phyloP scores from a whole-genome alignment of 306 rosid genomes.

The Prunus kanzakura region DNA sequence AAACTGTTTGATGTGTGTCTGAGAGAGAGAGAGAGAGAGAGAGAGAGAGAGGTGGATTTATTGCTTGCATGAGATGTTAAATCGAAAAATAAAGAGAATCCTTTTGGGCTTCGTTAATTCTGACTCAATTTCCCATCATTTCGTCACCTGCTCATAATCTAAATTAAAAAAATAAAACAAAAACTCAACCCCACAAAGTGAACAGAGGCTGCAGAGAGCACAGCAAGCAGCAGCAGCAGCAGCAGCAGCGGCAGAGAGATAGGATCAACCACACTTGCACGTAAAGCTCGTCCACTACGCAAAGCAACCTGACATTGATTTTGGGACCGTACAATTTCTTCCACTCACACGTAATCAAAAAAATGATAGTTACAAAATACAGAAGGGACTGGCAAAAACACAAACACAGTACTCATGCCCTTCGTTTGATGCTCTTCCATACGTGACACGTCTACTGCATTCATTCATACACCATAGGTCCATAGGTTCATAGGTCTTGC shows the following conservation, averaged over 20 bases:
- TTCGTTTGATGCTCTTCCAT: too few relatives aligned
- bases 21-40: background rate
- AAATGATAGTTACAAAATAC: background rate
- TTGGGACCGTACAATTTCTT: background rate
- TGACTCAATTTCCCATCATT: slow-evolving; percentile 3
- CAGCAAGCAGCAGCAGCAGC: background rate
- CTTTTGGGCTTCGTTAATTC: slow-evolving; percentile 26
- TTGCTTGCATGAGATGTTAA: background rate
- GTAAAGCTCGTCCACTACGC: slow-evolving; percentile 34
- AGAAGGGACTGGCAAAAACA: too few relatives aligned
- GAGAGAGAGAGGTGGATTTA: background rate
- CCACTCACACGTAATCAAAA: slow-evolving; percentile 16
- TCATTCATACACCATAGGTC: too few relatives aligned
- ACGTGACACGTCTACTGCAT: too few relatives aligned
- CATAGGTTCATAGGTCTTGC: too few relatives aligned
- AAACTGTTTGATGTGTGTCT: background rate
- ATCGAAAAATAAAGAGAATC: slow-evolving; percentile 15
- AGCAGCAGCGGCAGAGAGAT: background rate
- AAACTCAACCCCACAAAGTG: background rate
- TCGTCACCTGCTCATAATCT: slow-evolving; percentile 4
- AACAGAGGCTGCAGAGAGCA: background rate
- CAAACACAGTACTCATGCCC: too few relatives aligned
- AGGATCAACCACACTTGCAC: background rate
- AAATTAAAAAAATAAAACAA: background rate
- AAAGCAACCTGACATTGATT: slow-evolving; percentile 15